These are phyloP conservation scores for Apiospora sp. DNA, from an alignment of 2,329 filamentous ascomycete genomes.

Conservation along the genomic window DNA sequence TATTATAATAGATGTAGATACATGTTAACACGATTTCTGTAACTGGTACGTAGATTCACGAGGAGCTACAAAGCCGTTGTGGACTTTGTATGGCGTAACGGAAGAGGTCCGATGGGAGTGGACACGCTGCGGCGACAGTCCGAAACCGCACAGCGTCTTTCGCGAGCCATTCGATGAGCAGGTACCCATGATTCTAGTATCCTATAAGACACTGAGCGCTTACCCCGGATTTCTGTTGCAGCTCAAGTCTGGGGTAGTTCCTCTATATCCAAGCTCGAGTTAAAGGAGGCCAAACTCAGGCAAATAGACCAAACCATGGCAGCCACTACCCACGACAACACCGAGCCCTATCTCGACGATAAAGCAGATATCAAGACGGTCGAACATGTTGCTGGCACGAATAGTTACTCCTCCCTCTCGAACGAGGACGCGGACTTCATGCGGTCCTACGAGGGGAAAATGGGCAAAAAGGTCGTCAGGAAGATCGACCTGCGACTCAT, in stretches of 20 bases:
- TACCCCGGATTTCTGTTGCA: not conserved
- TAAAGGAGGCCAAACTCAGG: not conserved
- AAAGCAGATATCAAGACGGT: not conserved
- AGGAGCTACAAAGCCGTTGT: not conserved
- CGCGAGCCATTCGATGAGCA: too few relatives aligned
- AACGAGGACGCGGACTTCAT: not conserved
- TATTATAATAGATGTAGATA: not conserved
- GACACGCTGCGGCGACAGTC: not conserved
- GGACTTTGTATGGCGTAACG: not conserved
- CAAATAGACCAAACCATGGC: not conserved
- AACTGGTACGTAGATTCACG: not conserved
- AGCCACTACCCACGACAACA: not conserved
- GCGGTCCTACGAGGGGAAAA: not conserved
- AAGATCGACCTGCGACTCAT: slow-evolving; percentile 37
- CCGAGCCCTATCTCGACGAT: not conserved
- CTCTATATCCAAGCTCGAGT: not conserved
- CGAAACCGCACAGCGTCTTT: not conserved
- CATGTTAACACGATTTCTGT: too few relatives aligned
- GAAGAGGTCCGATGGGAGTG: not conserved
- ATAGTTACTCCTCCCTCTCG: not conserved
- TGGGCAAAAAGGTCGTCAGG: not conserved
- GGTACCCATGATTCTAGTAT: rapidly evolving
- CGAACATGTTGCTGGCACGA: not conserved
- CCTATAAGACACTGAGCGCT: not conserved
- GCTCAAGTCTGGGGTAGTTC: not conserved